Conservation (phyloP, 257 asterid species). For the Fraxinus quadrangulata region DNA sequence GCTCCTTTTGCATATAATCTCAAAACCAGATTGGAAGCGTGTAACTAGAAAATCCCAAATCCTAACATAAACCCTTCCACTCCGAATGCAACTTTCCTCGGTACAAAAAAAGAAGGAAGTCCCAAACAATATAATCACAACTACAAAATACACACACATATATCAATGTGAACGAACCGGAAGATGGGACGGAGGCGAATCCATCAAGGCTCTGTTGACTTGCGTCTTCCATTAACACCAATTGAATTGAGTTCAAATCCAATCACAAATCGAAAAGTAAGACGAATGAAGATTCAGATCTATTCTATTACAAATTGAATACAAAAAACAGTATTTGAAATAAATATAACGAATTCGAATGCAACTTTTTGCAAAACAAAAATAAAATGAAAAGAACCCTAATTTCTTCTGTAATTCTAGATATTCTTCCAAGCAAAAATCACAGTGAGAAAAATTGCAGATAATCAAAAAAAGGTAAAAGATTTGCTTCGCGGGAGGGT, state of each 20-base stretch:
- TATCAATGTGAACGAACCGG: slow-evolving; percentile 50
- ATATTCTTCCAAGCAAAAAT: not conserved
- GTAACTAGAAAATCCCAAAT: slow-evolving; percentile 8
- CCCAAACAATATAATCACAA: slow-evolving; percentile 1
- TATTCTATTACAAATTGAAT: slow-evolving; percentile 33
- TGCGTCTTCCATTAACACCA: slow-evolving; percentile 65
- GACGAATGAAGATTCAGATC: slow-evolving; percentile 43
- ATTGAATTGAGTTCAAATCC: slow-evolving; percentile 26
- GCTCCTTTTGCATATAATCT: not conserved
- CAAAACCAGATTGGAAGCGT: slow-evolving; percentile 6
- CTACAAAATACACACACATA: slow-evolving; percentile 10
- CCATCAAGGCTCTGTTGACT: slow-evolving; percentile 63
- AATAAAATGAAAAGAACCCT: slow-evolving; percentile 1
- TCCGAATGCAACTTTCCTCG: not conserved
- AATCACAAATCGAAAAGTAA: slow-evolving; percentile 31
- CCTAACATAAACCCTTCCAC: not conserved
- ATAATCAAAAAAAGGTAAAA: slow-evolving; percentile 25
- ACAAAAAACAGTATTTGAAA: slow-evolving; percentile 22
- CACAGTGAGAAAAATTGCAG: slow-evolving; percentile 7
- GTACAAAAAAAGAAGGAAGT: not conserved
- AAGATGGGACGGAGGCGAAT: slow-evolving; percentile 58
- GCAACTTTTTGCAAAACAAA: not conserved
- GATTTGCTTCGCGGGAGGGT: slow-evolving; percentile 62
- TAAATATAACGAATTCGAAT: slow-evolving; percentile 22
- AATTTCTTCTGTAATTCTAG: not conserved